phyloP scores from a whole-genome alignment of 2,329 filamentous ascomycete species.

The Xylaria sp. region DNA sequence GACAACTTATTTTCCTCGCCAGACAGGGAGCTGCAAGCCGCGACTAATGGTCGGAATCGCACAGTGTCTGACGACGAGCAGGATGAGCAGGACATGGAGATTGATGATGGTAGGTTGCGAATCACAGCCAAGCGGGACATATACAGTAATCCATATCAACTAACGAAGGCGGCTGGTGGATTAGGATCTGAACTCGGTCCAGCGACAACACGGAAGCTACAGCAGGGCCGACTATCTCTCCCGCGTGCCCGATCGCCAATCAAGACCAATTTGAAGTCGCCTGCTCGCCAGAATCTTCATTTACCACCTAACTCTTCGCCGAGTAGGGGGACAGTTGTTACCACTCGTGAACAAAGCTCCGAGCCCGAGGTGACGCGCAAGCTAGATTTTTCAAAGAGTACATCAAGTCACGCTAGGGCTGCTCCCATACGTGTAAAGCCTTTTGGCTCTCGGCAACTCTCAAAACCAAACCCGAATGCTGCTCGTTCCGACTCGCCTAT shows the following conservation, averaged over 20 bases:
- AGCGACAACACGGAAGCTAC: constrained; percentile 63
- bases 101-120: constrained; percentile 59
- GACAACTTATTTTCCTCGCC: constrained; percentile 92
- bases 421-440: constrained; percentile 43
- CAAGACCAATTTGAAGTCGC: constrained; percentile 70
- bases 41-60: constrained; percentile 40
- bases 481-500: constrained; percentile 38
- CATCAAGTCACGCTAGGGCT: constrained; percentile 38
- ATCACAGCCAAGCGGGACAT: not conserved
- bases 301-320: constrained; percentile 66
- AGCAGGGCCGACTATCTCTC: constrained; percentile 60
- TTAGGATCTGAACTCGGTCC: constrained; percentile 66
- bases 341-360: constrained; percentile 47
- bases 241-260: constrained; percentile 68
- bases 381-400: constrained; percentile 61
- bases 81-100: constrained; percentile 64
- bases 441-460: constrained; percentile 44
- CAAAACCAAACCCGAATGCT: constrained; percentile 41
- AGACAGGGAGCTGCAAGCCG: constrained; percentile 59
- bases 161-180: constrained; percentile 22
- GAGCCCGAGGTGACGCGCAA: constrained; percentile 61
- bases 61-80: constrained; percentile 38
- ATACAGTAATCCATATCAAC: not conserved
- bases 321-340: constrained; percentile 53
- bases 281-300: constrained; percentile 70